Base-by-base conservation (phyloP, 257 asterid genomes). In the Hygrophila difformis region DNA sequence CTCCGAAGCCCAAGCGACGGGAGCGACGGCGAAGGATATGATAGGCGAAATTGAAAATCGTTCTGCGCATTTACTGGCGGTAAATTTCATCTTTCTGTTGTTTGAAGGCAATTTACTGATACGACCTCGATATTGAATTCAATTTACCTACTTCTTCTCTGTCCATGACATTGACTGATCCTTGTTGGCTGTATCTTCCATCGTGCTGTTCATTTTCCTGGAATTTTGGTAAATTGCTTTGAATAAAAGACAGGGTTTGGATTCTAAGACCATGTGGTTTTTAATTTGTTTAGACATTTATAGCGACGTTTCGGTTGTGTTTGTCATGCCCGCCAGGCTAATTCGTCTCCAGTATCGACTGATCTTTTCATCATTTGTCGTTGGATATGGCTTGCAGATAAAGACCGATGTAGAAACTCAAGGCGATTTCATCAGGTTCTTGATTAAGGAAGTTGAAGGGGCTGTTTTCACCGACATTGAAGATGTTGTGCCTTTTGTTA, bases 41-140 rank as follows among this genome's bases (percentile, higher is more conserved):
- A 87, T 87, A 1, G 96, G 94, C 49, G 96, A 87, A 58, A 87
- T 87, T 14, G 93, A 79, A 63, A 87, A 87, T 42, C 96, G 96
- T 17, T 87, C 96, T 1, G 54, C 84, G 2, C 71, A 87, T 60
- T 66, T 79, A 21, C 79, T 80, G n/a, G 84, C 87, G 39, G 96
- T 80, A 65, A 82, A 86, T 74, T 24, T 43, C 1, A 2, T 24
- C 2, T 21, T 51, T 29, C 12, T 43, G 34, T 44, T 44, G 62
- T 52, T 44, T 15, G 10, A 28, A n/a, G 47, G 31, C 60, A 54
- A 68, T 69, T 68, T 73, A 65, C 81, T 5, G 53, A 15, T 39
- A 22, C 50, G 57, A 70, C 75, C 76, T n/a, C n/a, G n/a, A n/a
- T n/a, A n/a, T n/a, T n/a, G n/a, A n/a, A n/a, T n/a, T n/a, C n/a